phyloP scores from a whole-genome alignment of 2,329 filamentous ascomycete species.

The Aschersonia sp. region DNA sequence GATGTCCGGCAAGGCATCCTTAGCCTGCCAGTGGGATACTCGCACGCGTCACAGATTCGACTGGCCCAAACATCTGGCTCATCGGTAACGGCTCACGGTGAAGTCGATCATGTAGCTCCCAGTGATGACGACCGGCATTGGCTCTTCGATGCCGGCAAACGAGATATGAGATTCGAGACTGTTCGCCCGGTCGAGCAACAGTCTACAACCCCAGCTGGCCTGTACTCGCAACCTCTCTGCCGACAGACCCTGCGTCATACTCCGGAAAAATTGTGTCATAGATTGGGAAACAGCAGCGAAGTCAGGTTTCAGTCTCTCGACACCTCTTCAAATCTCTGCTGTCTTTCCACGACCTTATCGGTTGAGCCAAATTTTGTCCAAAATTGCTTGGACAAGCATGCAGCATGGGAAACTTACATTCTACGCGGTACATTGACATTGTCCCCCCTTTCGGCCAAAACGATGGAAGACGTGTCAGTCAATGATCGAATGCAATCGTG shows the following conservation, averaged over 20 bases:
- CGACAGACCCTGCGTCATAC: no score
- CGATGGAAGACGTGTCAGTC: background rate
- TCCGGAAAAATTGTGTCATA: no score
- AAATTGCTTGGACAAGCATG: background rate
- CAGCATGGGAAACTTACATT: background rate
- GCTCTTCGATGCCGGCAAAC: background rate
- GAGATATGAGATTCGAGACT: background rate
- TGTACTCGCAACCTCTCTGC: no score
- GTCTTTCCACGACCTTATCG: no score
- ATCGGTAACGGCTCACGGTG: background rate
- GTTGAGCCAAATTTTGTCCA: background rate
- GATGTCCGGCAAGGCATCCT: background rate
- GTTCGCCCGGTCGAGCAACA: no score
- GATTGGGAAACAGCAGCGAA: no score
- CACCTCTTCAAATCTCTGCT: no score
- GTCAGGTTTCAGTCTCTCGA: no score
- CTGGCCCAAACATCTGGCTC: background rate
- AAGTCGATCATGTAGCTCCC: background rate
- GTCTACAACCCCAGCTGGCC: no score
- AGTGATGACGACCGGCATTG: background rate
- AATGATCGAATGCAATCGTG: slow-evolving; percentile 1
- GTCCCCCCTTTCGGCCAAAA: background rate
- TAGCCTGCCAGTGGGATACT: background rate
- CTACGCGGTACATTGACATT: background rate
- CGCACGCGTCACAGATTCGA: slow-evolving; percentile 1